Conservation (phyloP, 2,329 filamentous ascomycete genomes). For the Bipolaris cookei region DNA sequence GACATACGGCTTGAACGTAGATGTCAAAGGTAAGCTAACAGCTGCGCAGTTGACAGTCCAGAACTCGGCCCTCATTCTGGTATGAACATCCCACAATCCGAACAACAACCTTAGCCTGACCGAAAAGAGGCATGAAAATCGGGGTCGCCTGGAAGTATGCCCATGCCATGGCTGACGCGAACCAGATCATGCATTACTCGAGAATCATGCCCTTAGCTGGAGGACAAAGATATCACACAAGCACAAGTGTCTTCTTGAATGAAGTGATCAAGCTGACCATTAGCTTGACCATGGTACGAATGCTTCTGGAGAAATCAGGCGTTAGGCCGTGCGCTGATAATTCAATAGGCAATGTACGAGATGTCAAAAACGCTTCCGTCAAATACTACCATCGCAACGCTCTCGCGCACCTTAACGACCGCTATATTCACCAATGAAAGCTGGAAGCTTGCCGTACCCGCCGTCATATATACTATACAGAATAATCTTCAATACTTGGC, state of each 20-base stretch:
- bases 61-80: constrained; percentile 78
- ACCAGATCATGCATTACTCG: constrained; percentile 89
- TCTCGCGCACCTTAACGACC: constrained; percentile 80
- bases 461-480: constrained; percentile 85
- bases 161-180: constrained; percentile 14
- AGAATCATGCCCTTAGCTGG: constrained; percentile 85
- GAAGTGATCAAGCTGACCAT: constrained; percentile 90
- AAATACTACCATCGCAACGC: constrained; percentile 77
- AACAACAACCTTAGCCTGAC: constrained; percentile 2
- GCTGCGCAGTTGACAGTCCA: constrained; percentile 72
- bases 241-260: constrained; percentile 91
- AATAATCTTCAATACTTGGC: constrained; percentile 95
- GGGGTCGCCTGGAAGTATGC: neutral
- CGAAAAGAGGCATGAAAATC: neutral
- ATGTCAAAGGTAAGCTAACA: constrained; percentile 25
- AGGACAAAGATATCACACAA: constrained; percentile 89
- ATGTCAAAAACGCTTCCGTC: constrained; percentile 78
- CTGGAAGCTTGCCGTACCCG: constrained; percentile 93
- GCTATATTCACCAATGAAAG: constrained; percentile 87
- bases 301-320: too few relatives aligned
- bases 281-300: constrained; percentile 71
- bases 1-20: neutral
- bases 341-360: constrained; percentile 73
- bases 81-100: constrained; percentile 47
- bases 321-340: neutral